Conservation (phyloP, 1,284 basidiomycete genomes). For the Microbotryum scabiosae region DNA sequence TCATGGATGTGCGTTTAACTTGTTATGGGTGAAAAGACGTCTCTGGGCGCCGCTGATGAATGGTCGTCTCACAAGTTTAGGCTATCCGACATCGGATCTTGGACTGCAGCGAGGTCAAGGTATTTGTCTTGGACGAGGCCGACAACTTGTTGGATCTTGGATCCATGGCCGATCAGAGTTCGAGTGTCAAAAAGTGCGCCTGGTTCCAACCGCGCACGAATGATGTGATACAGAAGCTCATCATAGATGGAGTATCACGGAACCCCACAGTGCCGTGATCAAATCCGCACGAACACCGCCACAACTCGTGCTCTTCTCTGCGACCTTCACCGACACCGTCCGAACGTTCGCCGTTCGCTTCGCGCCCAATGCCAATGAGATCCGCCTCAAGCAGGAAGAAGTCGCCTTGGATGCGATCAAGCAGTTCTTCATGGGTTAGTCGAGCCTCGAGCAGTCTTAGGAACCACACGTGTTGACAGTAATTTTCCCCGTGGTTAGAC, state of each 20-base stretch:
- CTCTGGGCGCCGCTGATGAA: constrained; percentile 47
- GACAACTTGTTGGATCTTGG: constrained; percentile 98
- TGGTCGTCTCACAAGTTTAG: constrained; percentile 24
- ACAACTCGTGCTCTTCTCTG: constrained; percentile 95
- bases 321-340: constrained; percentile 93
- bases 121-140: constrained; percentile 96
- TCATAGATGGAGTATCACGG: no score
- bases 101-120: constrained; percentile 72
- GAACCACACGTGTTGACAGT: constrained; percentile 34
- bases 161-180: constrained; percentile 80
- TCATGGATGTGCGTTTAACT: constrained; percentile 61
- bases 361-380: constrained; percentile 91
- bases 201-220: constrained; percentile 18
- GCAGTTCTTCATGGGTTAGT: constrained; percentile 83
- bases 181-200: constrained; percentile 84
- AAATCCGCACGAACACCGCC: background rate
- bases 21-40: constrained; percentile 33
- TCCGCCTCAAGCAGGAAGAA: constrained; percentile 89
- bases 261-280: constrained; percentile 39
- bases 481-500: constrained; percentile 14
- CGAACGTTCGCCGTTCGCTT: constrained; percentile 82
- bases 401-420: constrained; percentile 89
- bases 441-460: background rate
- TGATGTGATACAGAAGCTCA: no score
- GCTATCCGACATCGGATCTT: constrained; percentile 17